A percentile compares a stretch with the other conserved stretches of the same genome.
phyloP scores from a whole-genome alignment of 2,329 filamentous ascomycete genomes.

The Penicillium sp. region DNA sequence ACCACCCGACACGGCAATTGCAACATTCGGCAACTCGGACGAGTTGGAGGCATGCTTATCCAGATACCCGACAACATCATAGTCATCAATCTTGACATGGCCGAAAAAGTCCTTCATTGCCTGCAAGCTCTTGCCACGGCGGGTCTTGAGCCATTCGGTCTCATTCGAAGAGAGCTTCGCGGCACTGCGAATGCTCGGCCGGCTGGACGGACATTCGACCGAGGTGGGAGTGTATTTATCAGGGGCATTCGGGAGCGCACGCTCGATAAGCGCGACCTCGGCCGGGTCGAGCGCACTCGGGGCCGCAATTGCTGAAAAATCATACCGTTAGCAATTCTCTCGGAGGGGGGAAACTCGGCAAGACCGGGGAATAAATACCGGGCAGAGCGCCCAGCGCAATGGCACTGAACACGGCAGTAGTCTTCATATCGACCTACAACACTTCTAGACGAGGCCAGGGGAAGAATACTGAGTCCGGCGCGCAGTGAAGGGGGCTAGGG shows the following conservation, averaged over 20 bases:
- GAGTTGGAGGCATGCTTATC: slow-evolving; percentile 52
- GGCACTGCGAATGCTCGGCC: slow-evolving; percentile 64
- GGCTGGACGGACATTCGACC: slow-evolving; percentile 62
- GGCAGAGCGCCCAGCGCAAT: slow-evolving; percentile 15
- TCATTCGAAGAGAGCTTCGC: slow-evolving; percentile 62
- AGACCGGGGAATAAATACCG: slow-evolving; percentile 14
- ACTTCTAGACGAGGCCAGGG: background rate
- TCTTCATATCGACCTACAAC: slow-evolving; percentile 14
- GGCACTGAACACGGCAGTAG: slow-evolving; percentile 10
- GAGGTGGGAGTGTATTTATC: slow-evolving; percentile 66
- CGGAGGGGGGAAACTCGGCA: background rate
- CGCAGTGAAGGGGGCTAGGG: slow-evolving; percentile 6
- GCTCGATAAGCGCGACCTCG: slow-evolving; percentile 16
- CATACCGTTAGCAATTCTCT: no score
- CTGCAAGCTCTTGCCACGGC: slow-evolving; percentile 65
- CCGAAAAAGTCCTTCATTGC: slow-evolving; percentile 68
- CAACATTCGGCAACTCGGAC: slow-evolving; percentile 61
- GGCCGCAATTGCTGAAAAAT: slow-evolving; percentile 17
- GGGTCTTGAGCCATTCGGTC: slow-evolving; percentile 63
- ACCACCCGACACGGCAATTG: slow-evolving; percentile 73
- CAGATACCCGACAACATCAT: slow-evolving; percentile 71
- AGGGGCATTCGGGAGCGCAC: slow-evolving; percentile 52
- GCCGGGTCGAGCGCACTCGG: slow-evolving; percentile 8
- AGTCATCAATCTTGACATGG: slow-evolving; percentile 66
- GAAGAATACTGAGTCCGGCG: slow-evolving; percentile 1